Evolutionary conservation across 768 basidiomycete genomes (phyloP).

Genomic region (Phanerochaete sordida): DNA sequence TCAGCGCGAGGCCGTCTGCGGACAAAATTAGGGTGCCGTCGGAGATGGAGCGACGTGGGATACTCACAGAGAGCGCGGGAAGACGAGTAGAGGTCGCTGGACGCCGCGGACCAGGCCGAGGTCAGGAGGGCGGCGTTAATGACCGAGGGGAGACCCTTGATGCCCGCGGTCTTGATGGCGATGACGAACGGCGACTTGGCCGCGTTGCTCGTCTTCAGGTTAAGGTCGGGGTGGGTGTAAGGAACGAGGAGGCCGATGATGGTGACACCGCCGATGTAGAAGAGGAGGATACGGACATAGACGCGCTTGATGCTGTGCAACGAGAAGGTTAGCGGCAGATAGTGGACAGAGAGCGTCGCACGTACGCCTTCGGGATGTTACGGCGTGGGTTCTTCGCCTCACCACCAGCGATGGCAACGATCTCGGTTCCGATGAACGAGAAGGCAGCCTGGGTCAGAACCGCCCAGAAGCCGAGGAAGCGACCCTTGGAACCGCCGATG

Average conservation of each 20-base stretch:
- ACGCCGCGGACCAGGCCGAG: constrained; percentile 91
- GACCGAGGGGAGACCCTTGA: constrained; percentile 77
- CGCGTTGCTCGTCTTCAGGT: constrained; percentile 52
- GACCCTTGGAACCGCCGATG: constrained; percentile 67
- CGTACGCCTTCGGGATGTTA: constrained; percentile 50
- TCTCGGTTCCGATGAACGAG: constrained; percentile 92
- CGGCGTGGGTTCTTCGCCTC: constrained; percentile 86
- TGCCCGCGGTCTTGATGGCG: constrained; percentile 83
- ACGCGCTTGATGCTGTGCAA: constrained; percentile 43
- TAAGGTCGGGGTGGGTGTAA: constrained; percentile 55
- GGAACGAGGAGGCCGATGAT: constrained; percentile 85
- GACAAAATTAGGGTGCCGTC: not conserved
- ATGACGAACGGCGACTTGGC: constrained; percentile 85
- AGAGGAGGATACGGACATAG: constrained; percentile 78
- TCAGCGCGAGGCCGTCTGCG: constrained; percentile 72
- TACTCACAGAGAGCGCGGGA: constrained; percentile 82
- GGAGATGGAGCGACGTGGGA: not conserved
- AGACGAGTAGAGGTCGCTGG: constrained; percentile 85
- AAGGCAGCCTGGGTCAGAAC: constrained; percentile 88
- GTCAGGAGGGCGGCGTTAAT: constrained; percentile 84
- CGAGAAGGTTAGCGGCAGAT: constrained; percentile 70
- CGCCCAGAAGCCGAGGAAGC: constrained; percentile 69
- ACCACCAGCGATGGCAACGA: constrained; percentile 89
- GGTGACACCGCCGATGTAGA: constrained; percentile 49
- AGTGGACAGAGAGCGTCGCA: constrained; percentile 50